These are phyloP conservation scores for Leucocoprinus leucothites DNA, from an alignment of 768 basidiomycete genomes.

Conservation along the genomic window DNA sequence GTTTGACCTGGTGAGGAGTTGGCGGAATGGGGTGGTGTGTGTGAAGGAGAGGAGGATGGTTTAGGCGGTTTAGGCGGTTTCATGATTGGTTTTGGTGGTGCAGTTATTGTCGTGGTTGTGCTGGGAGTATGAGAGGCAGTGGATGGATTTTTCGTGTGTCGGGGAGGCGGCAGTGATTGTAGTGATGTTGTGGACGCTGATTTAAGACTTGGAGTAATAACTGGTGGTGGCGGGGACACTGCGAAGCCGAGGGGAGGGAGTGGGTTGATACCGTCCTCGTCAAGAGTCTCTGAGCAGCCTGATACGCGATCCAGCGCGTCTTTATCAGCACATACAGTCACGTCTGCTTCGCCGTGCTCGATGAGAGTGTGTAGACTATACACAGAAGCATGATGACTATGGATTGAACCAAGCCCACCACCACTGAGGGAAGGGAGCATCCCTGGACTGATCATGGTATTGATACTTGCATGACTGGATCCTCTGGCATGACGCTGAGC, in stretches of 20 bases:
- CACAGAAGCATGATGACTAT: conserved; percentile 52
- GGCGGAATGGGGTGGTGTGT: conserved; percentile 1
- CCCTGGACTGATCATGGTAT: conserved; percentile 13
- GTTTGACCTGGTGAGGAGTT: conserved; percentile 5
- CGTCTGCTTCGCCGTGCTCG: conserved; percentile 44
- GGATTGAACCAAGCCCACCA: conserved; percentile 26
- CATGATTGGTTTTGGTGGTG: neutral
- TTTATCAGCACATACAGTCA: neutral
- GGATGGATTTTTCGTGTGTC: neutral
- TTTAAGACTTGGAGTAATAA: neutral
- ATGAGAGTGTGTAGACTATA: conserved; percentile 60
- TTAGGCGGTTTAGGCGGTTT: neutral
- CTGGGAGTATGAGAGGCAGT: neutral
- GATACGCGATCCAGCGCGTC: conserved; percentile 1
- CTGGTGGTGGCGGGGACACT: neutral
- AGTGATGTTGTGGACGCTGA: neutral
- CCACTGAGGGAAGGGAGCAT: neutral
- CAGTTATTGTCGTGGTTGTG: no score
- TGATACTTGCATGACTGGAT: conserved; percentile 29
- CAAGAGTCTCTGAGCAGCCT: conserved; percentile 2
- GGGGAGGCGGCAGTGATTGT: neutral
- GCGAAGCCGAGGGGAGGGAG: conserved; percentile 1
- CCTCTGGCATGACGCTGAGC: conserved; percentile 41
- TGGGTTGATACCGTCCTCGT: neutral
- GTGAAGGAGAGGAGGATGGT: neutral